phyloP scores from a whole-genome alignment of 129 eudicot genomes.

The Solidago caesia region DNA sequence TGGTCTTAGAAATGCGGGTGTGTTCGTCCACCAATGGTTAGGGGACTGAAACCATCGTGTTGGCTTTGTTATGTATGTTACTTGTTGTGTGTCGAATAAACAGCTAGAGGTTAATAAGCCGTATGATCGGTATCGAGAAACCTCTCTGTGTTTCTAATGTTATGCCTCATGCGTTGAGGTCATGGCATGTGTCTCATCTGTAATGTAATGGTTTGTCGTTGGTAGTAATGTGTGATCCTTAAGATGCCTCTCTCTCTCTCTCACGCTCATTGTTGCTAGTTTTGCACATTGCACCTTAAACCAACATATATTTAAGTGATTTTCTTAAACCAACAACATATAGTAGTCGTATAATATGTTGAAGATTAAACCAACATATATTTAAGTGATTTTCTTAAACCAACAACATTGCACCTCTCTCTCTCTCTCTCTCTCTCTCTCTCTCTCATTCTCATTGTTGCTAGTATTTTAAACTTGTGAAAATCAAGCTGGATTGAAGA shows the following conservation, averaged over 20 bases:
- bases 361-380: too few relatives aligned
- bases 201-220: slow-evolving; percentile 22
- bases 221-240: slow-evolving; percentile 18
- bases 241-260: background rate
- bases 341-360: too few relatives aligned
- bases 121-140: slow-evolving; percentile 28
- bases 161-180: slow-evolving; percentile 15
- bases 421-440: too few relatives aligned
- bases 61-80: background rate
- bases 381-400: too few relatives aligned
- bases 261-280: slow-evolving; percentile 7
- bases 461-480: too few relatives aligned
- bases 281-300: background rate
- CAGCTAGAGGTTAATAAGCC: slow-evolving; percentile 35
- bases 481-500: too few relatives aligned
- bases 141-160: slow-evolving; percentile 26
- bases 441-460: too few relatives aligned
- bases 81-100: slow-evolving; percentile 38
- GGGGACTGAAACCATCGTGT: slow-evolving; percentile 31
- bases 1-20: slow-evolving; percentile 66
- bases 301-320: too few relatives aligned
- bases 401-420: too few relatives aligned
- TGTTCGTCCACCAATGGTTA: slow-evolving; percentile 68
- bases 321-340: too few relatives aligned
- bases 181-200: slow-evolving; percentile 21